Evolutionary conservation across 108 stramenopile species (phyloP).

Genomic region (Asterionellopsis glacialis): DNA sequence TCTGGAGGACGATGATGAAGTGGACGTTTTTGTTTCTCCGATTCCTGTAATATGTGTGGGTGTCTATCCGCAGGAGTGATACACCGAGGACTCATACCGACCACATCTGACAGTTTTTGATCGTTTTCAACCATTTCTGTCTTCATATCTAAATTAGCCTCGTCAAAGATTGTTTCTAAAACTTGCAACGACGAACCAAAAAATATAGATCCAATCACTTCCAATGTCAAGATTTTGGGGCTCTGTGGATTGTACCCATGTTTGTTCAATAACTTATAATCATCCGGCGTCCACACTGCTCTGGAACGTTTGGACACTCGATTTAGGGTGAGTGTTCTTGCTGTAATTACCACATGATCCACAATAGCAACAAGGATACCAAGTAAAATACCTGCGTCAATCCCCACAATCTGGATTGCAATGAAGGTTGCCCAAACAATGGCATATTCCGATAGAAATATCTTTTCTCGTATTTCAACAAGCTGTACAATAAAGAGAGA

Average conservation of each 20-base stretch:
- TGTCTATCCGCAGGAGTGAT: no score
- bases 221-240: conserved; percentile 66
- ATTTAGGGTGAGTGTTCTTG: conserved; percentile 42
- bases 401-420: conserved; percentile 81
- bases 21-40: background rate
- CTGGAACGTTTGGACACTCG: conserved; percentile 63
- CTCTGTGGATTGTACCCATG: conserved; percentile 45
- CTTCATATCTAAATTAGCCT: conserved; percentile 41
- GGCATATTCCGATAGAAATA: conserved; percentile 76
- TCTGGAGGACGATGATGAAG: conserved; percentile 29
- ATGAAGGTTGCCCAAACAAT: conserved; percentile 79
- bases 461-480: conserved; percentile 72
- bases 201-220: conserved; percentile 70
- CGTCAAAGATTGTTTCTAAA: conserved; percentile 46
- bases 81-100: no score
- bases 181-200: conserved; percentile 74
- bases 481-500: conserved; percentile 6
- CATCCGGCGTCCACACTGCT: conserved; percentile 65
- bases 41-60: background rate
- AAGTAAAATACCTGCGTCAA: conserved; percentile 68
- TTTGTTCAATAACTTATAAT: conserved; percentile 58
- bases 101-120: background rate
- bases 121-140: conserved; percentile 20
- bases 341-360: conserved; percentile 74
- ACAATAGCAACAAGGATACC: conserved; percentile 70